Evolutionary conservation across 228 moss, liverwort and hornwort species (phyloP), one percentile per base, ranked within the genome.

Genomic region (Sphagnum fallax): DNA sequence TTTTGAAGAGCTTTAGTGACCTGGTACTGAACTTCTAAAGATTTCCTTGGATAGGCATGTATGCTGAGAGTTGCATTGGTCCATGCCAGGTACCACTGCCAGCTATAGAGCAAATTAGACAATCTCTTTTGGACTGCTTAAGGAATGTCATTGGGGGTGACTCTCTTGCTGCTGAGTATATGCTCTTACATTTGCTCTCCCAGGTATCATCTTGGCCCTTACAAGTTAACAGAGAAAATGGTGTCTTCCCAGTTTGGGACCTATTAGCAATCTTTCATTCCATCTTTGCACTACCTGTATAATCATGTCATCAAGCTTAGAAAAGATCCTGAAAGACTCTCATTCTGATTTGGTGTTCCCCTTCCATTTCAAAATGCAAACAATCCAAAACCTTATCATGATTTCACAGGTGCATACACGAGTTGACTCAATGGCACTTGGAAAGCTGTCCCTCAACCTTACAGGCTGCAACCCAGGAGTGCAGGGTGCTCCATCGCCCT

Each of bases 111-210:
- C 69, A 70, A 53, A 70, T 71, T 8, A 82, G 98, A 78, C 72
- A 75, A 32, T 86, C 86, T 50, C 77, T 92, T 65, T 5, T 92
- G 62, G 58, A 80, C 32, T 81, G 80, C 65, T 69, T 98, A 52
- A 70, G 83, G 48, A 80, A 73, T 52, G 71, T 92, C n/a, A 75
- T 98, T 79, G 84, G 87, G 75, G 98, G 94, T 71, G 98, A 98
- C 69, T 64, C 74, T 63, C 84, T 98, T 61, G 81, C 92, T 75
- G 94, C 94, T 57, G 94, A 98, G 61, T 98, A 92, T 74, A 63
- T 94, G 65, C 84, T 98, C 50, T 78, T 98, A 55, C 92, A 98
- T 76, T 77, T 98, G 52, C 86, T 98, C 53, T 98, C 98, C 64
- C 92, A 98, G 94, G 98, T 98, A 72, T 69, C 32, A 32, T 32